A percentile compares a stretch with the other conserved stretches of the same genome.
Evolutionary conservation across 2,329 filamentous ascomycete genomes (phyloP).

Genomic region (Ramularia endophylla): DNA sequence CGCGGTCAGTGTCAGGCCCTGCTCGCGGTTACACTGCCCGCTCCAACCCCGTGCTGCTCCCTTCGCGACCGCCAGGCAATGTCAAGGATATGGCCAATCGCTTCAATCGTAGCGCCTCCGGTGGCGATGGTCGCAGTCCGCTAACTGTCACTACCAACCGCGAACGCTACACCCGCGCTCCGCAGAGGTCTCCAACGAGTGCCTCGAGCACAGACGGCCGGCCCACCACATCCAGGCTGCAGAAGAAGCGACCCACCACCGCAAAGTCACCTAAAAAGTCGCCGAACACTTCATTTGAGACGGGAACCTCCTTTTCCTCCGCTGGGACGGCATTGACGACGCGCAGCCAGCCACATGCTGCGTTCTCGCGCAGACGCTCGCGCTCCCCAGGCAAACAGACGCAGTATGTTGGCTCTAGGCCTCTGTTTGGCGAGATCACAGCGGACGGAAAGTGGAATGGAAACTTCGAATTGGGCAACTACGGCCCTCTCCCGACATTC

Average conservation of each 20-base stretch:
- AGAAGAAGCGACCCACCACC: slow-evolving; percentile 25
- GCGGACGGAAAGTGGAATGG: slow-evolving; percentile 50
- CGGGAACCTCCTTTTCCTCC: slow-evolving; percentile 24
- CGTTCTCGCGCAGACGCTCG: slow-evolving; percentile 20
- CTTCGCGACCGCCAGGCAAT: slow-evolving; percentile 23
- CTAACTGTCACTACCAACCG: slow-evolving; percentile 19
- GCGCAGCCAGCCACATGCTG: slow-evolving; percentile 24
- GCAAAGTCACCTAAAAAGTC: slow-evolving; percentile 23
- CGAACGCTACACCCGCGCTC: slow-evolving; percentile 21
- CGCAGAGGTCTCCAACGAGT: slow-evolving; percentile 23
- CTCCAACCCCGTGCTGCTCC: slow-evolving; percentile 26
- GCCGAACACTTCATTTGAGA: slow-evolving; percentile 24
- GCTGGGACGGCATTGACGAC: slow-evolving; percentile 17
- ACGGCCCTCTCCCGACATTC: slow-evolving; percentile 23
- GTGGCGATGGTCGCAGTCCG: slow-evolving; percentile 11
- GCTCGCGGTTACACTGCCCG: slow-evolving; percentile 17
- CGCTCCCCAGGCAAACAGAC: slow-evolving; percentile 15
- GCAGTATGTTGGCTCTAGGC: slow-evolving; percentile 33
- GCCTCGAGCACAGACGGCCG: slow-evolving; percentile 18
- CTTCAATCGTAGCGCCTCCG: slow-evolving; percentile 55
- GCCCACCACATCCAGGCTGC: slow-evolving; percentile 21
- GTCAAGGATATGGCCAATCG: slow-evolving; percentile 75
- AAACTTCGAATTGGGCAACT: slow-evolving; percentile 26
- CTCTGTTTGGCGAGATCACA: slow-evolving; percentile 70
- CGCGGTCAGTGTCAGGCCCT: slow-evolving; percentile 18